phyloP scores from a whole-genome alignment of 768 basidiomycete genomes.

The Gymnopilus dilepis region DNA sequence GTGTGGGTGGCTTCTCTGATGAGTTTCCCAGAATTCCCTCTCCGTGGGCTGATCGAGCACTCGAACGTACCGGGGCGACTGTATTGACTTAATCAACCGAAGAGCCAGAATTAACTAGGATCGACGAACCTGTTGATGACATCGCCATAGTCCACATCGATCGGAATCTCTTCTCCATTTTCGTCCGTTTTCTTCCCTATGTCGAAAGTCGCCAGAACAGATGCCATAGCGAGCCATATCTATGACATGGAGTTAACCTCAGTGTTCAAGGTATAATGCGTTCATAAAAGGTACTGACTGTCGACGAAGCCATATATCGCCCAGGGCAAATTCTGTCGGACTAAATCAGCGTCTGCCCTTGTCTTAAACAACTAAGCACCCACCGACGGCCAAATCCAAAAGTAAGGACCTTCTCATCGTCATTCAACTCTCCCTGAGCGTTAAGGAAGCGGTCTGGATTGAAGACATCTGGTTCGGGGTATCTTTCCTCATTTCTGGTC shows the following conservation, averaged over 20 bases:
- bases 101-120: background rate
- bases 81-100: background rate
- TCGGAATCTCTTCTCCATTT: constrained; percentile 15
- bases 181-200: constrained; percentile 18
- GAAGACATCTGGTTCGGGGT: constrained; percentile 33
- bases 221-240: constrained; percentile 25
- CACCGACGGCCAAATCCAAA: constrained; percentile 32
- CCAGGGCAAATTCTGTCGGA: constrained; percentile 27
- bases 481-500: constrained; percentile 29
- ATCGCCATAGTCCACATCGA: constrained; percentile 18
- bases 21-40: constrained; percentile 8
- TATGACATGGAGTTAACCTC: background rate
- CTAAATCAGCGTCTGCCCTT: background rate
- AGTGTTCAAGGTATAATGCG: background rate
- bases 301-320: constrained; percentile 24
- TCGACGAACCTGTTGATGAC: constrained; percentile 13
- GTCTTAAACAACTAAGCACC: background rate
- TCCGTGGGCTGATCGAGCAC: constrained; percentile 29
- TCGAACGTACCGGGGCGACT: constrained; percentile 31
- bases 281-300: constrained; percentile 7
- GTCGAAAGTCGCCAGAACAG: constrained; percentile 22
- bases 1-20: constrained; percentile 4
- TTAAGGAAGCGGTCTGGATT: constrained; percentile 33
- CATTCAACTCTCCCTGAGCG: constrained; percentile 19
- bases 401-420: constrained; percentile 18